A percentile compares a stretch with the other conserved stretches of the same genome.
These are phyloP conservation scores for Cetraspora pellucida DNA, from an alignment of 192 early-diverging fungal genomes.

Conservation along the genomic window DNA sequence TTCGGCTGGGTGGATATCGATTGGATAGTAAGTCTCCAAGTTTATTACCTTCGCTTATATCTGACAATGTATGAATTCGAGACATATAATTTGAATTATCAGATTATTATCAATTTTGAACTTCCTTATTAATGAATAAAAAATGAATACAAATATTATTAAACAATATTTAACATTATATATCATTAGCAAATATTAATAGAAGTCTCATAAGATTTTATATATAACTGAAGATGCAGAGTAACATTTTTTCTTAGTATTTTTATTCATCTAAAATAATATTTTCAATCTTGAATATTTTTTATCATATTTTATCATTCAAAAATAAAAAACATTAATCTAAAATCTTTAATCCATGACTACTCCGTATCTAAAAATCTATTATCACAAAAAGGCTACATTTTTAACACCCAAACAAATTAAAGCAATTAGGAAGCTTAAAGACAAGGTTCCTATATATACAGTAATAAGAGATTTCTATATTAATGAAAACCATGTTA, in stretches of 20 bases:
- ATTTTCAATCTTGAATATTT: not conserved
- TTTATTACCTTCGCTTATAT: too few relatives aligned
- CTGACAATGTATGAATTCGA: too few relatives aligned
- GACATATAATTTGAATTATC: too few relatives aligned
- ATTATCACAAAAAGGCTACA: slow-evolving; percentile 22
- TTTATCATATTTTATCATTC: slow-evolving; percentile 26
- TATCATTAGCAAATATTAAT: slow-evolving; percentile 15
- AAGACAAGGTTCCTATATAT: slow-evolving; percentile 28
- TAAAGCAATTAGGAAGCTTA: slow-evolving; percentile 27
- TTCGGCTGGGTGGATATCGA: too few relatives aligned
- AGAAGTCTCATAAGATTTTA: slow-evolving; percentile 16
- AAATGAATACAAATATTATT: too few relatives aligned
- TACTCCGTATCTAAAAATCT: slow-evolving; percentile 28
- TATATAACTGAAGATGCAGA: not conserved
- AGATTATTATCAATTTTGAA: not conserved
- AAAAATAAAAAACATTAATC: slow-evolving; percentile 13
- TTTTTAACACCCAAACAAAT: slow-evolving; percentile 23
- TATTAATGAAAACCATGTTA: slow-evolving; percentile 26
- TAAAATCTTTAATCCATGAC: slow-evolving; percentile 13
- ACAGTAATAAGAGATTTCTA: slow-evolving; percentile 30
- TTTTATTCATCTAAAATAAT: slow-evolving; percentile 27
- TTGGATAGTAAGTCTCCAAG: too few relatives aligned
- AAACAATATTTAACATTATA: slow-evolving; percentile 29
- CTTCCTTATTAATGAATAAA: slow-evolving; percentile 15
- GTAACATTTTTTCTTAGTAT: slow-evolving; percentile 18